Evolutionary conservation across 306 rosid species (phyloP).

Genomic region (Nissolia schottii): DNA sequence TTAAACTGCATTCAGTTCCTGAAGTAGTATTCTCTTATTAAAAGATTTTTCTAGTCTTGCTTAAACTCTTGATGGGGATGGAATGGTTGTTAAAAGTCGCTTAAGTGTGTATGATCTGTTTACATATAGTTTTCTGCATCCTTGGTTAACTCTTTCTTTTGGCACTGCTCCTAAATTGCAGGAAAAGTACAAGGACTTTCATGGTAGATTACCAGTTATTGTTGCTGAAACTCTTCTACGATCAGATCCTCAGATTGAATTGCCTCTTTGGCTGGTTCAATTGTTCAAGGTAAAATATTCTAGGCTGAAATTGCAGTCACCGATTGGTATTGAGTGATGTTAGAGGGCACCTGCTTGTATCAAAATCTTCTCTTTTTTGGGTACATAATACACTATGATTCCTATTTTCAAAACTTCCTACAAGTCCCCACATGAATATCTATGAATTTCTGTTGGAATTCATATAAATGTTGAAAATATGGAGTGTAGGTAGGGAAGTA

Average conservation of each 20-base stretch:
- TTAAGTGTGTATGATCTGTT: background rate
- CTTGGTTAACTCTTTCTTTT: background rate
- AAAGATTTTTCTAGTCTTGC: background rate
- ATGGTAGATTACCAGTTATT: constrained; percentile 69
- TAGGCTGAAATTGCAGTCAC: background rate
- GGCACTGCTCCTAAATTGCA: constrained; percentile 36
- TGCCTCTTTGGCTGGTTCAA: constrained; percentile 92
- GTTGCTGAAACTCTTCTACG: constrained; percentile 91
- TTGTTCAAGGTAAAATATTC: constrained; percentile 82
- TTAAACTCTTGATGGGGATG: background rate
- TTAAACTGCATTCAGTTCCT: background rate
- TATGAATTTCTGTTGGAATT: background rate
- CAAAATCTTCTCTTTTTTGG: background rate
- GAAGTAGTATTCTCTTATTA: background rate
- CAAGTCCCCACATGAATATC: background rate
- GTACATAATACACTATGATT: background rate
- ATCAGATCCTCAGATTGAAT: constrained; percentile 71
- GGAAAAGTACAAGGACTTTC: constrained; percentile 73
- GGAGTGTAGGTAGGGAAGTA: background rate
- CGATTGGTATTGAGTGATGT: background rate
- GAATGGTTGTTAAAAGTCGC: background rate
- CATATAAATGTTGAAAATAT: background rate
- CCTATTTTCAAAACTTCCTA: background rate
- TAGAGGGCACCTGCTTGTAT: background rate
- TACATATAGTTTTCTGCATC: background rate